Evolutionary conservation across 306 rosid species (phyloP), one percentile per base, ranked within the genome.

Genomic region (Crotalaria pallida): DNA sequence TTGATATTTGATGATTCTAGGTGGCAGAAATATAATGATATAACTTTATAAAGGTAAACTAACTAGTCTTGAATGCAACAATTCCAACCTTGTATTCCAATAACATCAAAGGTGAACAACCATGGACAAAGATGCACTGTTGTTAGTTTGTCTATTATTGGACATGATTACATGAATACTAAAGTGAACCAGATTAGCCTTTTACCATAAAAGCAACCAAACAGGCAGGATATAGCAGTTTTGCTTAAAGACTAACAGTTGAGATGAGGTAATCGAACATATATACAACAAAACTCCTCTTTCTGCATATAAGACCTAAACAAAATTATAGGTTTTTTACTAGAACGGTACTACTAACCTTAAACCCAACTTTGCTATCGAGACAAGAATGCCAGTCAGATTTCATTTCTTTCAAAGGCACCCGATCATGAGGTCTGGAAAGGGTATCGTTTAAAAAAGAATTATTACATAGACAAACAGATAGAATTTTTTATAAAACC

Each of bases 351-450:
- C 68, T 18, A 75, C 88, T 72, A 58, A 92, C 98, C 96, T 92
- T 92, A 77, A 92, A 92, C 60, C 98, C 98, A 88, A 92, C 96
- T 82, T 92, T 83, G 84, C 68, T 88, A 81, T 89, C 96, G 62
- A 92, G 98, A 81, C 98, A 92, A 49, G 86, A 78, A 60, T 88
- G 96, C 98, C 96, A 89, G 82, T 92, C 98, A 55, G 82, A 72
- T 83, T 92, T 92, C 98, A 92, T 88, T 71, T 92, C 96, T 74
- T 84, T 92, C 79, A 92, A 71, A 71, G 83, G 71, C 67, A 92
- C 96, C 1, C 96, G 98, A 55, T 89, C 98, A 59, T 92, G 98
- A 68, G 98, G 98, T 69, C 96, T 92, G 71, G 34, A 44, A 64
- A 60, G 38, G 51, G 76, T 34, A 44, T 18, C 43, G 65, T 65